phyloP scores from a whole-genome alignment of 2,329 filamentous ascomycete species.

The Penicillium sp. region DNA sequence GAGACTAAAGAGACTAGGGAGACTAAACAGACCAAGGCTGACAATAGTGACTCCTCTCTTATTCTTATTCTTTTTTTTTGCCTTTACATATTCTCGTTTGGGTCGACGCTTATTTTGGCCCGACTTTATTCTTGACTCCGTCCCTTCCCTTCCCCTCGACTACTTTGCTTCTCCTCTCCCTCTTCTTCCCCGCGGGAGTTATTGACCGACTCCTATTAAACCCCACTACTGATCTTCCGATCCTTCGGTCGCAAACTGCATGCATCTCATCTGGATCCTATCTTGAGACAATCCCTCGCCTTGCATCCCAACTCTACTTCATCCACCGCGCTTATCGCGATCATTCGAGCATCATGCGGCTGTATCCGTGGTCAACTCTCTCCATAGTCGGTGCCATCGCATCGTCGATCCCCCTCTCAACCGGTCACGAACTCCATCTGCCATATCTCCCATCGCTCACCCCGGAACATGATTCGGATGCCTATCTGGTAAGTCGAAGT shows the following conservation, averaged over 20 bases:
- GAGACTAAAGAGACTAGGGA: no score
- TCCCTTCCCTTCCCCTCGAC: not conserved
- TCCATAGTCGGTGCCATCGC: constrained; percentile 25
- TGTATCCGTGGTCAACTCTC: constrained; percentile 21
- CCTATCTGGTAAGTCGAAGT: constrained; percentile 26
- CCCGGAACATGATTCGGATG: constrained; percentile 10
- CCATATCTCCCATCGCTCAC: constrained; percentile 25
- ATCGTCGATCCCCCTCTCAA: constrained; percentile 19
- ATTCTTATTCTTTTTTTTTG: not conserved
- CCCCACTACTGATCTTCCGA: not conserved
- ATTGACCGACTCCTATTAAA: not conserved
- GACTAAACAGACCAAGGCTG: no score
- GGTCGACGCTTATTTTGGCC: not conserved
- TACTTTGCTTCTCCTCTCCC: not conserved
- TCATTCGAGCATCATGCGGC: constrained; percentile 23
- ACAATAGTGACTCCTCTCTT: not conserved
- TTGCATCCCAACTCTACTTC: not conserved
- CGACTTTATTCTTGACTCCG: not conserved
- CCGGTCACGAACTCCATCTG: constrained; percentile 29
- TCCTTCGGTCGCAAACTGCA: not conserved
- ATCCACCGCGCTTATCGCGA: not conserved
- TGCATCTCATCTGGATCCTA: not conserved
- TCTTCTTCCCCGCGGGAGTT: not conserved
- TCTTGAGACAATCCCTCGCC: not conserved
- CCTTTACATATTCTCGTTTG: not conserved